These are phyloP conservation scores for Carex arenaria DNA, from an alignment of 202 grass and related monocot species.

Conservation along the genomic window DNA sequence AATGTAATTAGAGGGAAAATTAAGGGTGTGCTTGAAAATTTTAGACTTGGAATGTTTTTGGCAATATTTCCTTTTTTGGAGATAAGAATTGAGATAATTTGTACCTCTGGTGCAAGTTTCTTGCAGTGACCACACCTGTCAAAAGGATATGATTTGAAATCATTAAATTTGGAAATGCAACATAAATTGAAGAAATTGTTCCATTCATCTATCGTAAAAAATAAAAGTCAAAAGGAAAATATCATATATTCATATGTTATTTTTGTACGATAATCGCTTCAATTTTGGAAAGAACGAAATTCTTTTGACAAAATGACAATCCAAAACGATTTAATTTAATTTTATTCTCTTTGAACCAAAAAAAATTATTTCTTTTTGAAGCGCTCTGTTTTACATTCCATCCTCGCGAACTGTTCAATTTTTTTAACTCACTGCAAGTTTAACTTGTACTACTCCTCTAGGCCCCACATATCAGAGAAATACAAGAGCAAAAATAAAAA, in stretches of 20 bases:
- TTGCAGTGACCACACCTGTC: conserved; percentile 77
- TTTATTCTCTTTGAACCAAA: not conserved
- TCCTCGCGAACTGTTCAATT: not conserved
- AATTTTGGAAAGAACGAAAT: not conserved
- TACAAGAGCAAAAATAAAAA: not conserved
- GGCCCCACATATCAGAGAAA: not conserved
- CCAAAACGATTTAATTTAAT: not conserved
- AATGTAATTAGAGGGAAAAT: conserved; percentile 27
- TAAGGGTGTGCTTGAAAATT: not conserved
- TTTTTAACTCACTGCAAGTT: not conserved
- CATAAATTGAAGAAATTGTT: not conserved
- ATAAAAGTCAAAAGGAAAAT: not conserved
- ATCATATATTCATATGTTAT: not conserved
- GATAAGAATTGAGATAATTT: not conserved
- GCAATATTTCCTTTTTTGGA: not conserved
- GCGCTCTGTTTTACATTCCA: not conserved
- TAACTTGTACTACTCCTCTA: too few species aligned
- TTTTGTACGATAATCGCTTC: not conserved
- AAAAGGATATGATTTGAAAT: conserved; percentile 18
- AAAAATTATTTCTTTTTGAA: not conserved
- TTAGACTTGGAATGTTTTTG: not conserved
- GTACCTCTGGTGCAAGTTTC: conserved; percentile 66
- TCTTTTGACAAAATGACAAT: not conserved
- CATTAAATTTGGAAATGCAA: conserved; percentile 14
- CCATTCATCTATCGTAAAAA: not conserved